Evolutionary conservation across 257 asterid genomes (phyloP).

Genomic region (Jasminum sambac): DNA sequence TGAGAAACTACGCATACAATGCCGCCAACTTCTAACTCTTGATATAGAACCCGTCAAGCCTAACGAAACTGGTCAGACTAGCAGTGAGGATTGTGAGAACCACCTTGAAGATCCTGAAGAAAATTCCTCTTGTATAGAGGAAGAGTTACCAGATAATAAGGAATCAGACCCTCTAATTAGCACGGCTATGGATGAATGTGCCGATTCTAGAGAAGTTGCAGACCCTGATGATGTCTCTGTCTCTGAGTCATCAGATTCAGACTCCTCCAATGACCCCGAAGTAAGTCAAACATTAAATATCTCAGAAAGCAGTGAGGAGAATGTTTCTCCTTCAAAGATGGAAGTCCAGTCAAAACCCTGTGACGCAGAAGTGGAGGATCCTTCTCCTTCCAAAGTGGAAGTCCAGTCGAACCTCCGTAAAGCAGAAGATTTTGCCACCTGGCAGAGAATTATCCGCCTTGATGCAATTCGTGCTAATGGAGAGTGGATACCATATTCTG

Average conservation of each 20-base stretch:
- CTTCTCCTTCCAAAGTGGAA: conserved; percentile 43
- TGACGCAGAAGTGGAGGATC: conserved; percentile 51
- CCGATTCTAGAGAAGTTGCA: conserved; percentile 42
- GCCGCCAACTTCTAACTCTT: conserved; percentile 53
- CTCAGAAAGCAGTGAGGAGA: conserved; percentile 52
- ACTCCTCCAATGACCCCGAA: conserved; percentile 72
- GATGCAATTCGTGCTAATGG: conserved; percentile 86
- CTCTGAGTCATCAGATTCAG: conserved; percentile 70
- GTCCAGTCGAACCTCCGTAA: conserved; percentile 50
- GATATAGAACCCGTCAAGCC: conserved; percentile 27
- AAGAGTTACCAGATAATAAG: conserved; percentile 40
- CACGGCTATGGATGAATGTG: conserved; percentile 35
- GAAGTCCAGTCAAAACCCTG: conserved; percentile 56
- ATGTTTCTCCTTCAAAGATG: conserved; percentile 39
- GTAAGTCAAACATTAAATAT: conserved; percentile 58
- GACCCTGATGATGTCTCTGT: conserved; percentile 48
- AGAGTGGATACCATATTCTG: conserved; percentile 70
- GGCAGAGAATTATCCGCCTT: conserved; percentile 86
- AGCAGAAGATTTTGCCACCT: conserved; percentile 67
- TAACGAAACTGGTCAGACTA: conserved; percentile 38
- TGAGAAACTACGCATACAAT: conserved; percentile 71
- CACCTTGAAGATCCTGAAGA: conserved; percentile 59
- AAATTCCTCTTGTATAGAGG: conserved; percentile 81
- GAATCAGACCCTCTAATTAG: conserved; percentile 41
- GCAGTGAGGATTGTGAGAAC: conserved; percentile 37